Conservation (phyloP, 129 eudicot species). For the Sambucus nigra region DNA sequence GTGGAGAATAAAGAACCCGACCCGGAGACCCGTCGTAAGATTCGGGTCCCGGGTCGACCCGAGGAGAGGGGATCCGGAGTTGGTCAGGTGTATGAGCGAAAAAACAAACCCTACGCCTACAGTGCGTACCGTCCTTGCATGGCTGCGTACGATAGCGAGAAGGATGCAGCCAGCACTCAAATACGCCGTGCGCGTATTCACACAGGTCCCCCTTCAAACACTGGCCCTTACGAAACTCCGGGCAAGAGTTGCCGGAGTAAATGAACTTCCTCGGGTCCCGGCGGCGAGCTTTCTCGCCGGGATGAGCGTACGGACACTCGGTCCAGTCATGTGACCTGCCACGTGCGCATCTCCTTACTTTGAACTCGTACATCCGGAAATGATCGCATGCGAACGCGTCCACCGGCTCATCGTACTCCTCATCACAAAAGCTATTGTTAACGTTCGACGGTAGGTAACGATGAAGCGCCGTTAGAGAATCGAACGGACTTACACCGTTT, state of each 20-base stretch:
- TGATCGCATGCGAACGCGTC: slow-evolving; percentile 67
- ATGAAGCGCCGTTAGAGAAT: slow-evolving; percentile 27
- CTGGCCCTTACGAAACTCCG: slow-evolving; percentile 68
- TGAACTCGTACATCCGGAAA: slow-evolving; percentile 82
- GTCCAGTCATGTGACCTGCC: slow-evolving; percentile 99
- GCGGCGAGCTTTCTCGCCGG: slow-evolving; percentile 95
- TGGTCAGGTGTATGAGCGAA: slow-evolving; percentile 90
- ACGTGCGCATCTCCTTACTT: slow-evolving; percentile 68
- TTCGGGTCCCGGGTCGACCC: slow-evolving; percentile 15
- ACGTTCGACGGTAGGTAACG: slow-evolving; percentile 39
- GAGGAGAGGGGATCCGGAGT: slow-evolving; percentile 50
- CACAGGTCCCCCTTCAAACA: slow-evolving; percentile 73
- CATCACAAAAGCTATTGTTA: slow-evolving; percentile 12
- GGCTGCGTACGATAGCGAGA: slow-evolving; percentile 92
- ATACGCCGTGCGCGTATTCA: slow-evolving; percentile 93
- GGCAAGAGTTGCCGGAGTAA: slow-evolving; percentile 76
- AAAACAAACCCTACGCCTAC: slow-evolving; percentile 77
- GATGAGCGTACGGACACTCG: slow-evolving; percentile 94
- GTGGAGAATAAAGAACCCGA: slow-evolving; percentile 39
- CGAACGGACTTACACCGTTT: slow-evolving; percentile 16
- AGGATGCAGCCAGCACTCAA: slow-evolving; percentile 96
- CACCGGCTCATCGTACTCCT: slow-evolving; percentile 36
- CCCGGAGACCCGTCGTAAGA: slow-evolving; percentile 44
- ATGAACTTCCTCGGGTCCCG: slow-evolving; percentile 69
- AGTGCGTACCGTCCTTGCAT: slow-evolving; percentile 75